Base-by-base conservation (phyloP, 768 basidiomycete genomes). In the Boletus tylopilopsis region DNA sequence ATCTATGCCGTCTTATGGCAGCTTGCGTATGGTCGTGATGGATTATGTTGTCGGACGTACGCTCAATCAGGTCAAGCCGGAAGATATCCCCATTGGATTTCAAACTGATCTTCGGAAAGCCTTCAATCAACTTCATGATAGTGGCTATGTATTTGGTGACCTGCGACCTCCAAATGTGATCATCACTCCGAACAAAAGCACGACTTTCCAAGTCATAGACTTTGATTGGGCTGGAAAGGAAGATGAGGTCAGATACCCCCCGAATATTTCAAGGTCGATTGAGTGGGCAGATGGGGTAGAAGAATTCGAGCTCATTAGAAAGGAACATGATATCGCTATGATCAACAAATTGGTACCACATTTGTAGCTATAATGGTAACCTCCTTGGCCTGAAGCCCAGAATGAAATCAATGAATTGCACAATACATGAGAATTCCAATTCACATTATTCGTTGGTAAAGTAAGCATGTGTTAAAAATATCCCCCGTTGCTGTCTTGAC, bases 21-120 rank as follows among this genome's bases (percentile, higher is more conserved):
- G 38, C 2, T 53, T 64, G 22, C 46, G 57, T 24, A 72, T 73
- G 69, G 66, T 73, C n/a, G 68, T 74, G 21, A 74, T 73, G 73
- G 68, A 74, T 15, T 64, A 64, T 43, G 47, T 72, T 44, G 22
- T 69, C 9, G 56, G 63, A 4, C 11, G 2, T 36, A 57, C 46
- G 7, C 12, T 52, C 15, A 0, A 29, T 0, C 8, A 27, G 2
- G 36, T 45, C 2, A 11, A 2, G 6, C 2, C 13, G 44, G 0
- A 38, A n/a, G 6, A 34, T 16, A 6, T 13, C 33, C 33, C 54
- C 69, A 2, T 15, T 29, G 6, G 16, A 16, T 10, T 59, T 63
- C 42, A 33, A 47, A 39, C 51, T 6, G 56, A 68, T 39, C 45
- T 74, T 29, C 29, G 41, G 13, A 6, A 32, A 0, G 58, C 54